A percentile compares a stretch with the other conserved stretches of the same genome.
Evolutionary conservation across 2,329 filamentous ascomycete genomes (phyloP).

Genomic region (Cladosporium sp.): DNA sequence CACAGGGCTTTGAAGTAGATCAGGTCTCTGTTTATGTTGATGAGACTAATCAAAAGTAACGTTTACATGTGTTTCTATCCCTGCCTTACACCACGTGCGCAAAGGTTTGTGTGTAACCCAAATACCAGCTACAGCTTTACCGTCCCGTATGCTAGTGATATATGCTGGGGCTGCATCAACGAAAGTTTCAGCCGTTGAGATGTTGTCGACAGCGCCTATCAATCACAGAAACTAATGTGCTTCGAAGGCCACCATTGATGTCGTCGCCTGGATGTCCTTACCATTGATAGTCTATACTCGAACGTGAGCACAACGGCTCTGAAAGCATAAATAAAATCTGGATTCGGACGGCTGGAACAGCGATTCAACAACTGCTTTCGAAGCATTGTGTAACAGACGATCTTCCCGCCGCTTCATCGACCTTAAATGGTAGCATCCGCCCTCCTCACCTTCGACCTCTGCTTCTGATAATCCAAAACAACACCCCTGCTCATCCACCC

Average conservation of each 20-base stretch:
- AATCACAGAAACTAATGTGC: background rate
- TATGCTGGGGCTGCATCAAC: too few species aligned
- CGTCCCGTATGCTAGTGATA: too few species aligned
- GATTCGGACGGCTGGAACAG: background rate
- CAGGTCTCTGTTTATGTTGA: slow-evolving; percentile 2
- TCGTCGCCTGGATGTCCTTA: too few species aligned
- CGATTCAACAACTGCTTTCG: background rate
- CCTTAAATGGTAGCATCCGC: background rate
- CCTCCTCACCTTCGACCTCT: background rate
- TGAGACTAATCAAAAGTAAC: slow-evolving; percentile 8
- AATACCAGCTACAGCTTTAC: too few species aligned
- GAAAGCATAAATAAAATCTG: background rate
- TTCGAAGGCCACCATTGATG: background rate
- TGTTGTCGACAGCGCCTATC: background rate
- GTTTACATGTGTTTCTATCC: background rate
- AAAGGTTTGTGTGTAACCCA: too few species aligned
- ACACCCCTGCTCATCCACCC: background rate
- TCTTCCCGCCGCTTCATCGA: background rate
- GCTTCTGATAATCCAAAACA: background rate
- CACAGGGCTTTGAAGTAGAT: slow-evolving; percentile 45
- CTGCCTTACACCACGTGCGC: too few species aligned
- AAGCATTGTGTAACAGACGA: background rate
- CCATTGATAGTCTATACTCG: too few species aligned
- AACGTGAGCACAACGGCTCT: too few species aligned
- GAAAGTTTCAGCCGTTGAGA: background rate